phyloP scores from a whole-genome alignment of 148 eudicot species.

The Amaranthus hypochondriacus region DNA sequence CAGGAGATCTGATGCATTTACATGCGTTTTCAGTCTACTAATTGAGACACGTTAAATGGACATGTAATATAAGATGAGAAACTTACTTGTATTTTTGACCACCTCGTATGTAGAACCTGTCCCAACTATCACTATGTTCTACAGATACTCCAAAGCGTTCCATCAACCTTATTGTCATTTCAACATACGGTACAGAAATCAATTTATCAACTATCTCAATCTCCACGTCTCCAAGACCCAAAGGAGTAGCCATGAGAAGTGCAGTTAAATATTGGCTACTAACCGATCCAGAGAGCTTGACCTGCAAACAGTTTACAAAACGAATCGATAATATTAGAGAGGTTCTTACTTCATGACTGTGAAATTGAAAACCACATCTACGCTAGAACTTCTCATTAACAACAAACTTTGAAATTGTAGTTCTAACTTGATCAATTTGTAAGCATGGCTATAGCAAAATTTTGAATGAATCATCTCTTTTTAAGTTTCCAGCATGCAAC shows the following conservation, averaged over 20 bases:
- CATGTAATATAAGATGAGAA: constrained; percentile 4
- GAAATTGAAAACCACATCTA: background rate
- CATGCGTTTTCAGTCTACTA: background rate
- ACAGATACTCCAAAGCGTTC: constrained; percentile 85
- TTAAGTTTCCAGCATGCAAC: no score
- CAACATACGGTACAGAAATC: constrained; percentile 94
- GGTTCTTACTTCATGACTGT: background rate
- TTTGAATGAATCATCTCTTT: no score
- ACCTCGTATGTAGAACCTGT: constrained; percentile 73
- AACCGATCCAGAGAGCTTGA: constrained; percentile 92
- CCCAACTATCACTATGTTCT: constrained; percentile 74
- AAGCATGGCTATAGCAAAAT: background rate
- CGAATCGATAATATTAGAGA: background rate
- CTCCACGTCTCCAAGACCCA: constrained; percentile 88
- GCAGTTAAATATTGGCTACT: constrained; percentile 99
- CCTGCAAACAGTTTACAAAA: constrained; percentile 41
- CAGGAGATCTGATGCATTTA: constrained; percentile 66
- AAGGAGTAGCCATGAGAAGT: constrained; percentile 92
- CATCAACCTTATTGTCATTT: constrained; percentile 97
- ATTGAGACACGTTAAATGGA: background rate
- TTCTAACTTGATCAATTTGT: background rate
- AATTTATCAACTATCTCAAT: constrained; percentile 87
- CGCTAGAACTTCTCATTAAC: background rate
- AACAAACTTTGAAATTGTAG: background rate
- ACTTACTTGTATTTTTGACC: constrained; percentile 95